Conservation (phyloP, 495 filamentous ascomycete species). For the Penicillium robsamsonii region DNA sequence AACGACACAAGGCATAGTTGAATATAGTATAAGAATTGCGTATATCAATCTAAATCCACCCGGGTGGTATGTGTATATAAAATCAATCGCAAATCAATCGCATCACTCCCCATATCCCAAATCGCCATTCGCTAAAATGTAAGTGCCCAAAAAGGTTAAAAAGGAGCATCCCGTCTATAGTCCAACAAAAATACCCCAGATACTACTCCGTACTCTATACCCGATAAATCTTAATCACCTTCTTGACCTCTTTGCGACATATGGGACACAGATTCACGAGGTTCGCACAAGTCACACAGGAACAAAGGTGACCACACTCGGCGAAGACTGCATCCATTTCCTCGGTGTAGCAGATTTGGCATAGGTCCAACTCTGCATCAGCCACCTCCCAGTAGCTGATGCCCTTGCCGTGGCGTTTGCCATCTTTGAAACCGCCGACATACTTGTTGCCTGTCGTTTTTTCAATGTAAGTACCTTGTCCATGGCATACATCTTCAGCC, state of each 20-base stretch:
- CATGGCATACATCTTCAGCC: constrained; percentile 54
- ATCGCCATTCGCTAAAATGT: constrained; percentile 14
- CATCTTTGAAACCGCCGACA: constrained; percentile 60
- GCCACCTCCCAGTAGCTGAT: constrained; percentile 61
- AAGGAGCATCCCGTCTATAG: constrained; percentile 6
- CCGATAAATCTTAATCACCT: constrained; percentile 57
- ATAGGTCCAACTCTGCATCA: constrained; percentile 60
- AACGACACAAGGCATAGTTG: not conserved
- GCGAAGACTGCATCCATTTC: constrained; percentile 62
- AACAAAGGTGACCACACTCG: constrained; percentile 65
- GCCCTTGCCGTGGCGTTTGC: constrained; percentile 61
- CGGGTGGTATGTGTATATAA: constrained; percentile 2
- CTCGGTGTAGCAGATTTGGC: constrained; percentile 64
- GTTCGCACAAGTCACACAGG: constrained; percentile 60
- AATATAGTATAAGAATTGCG: not conserved
- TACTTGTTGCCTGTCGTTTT: constrained; percentile 62
- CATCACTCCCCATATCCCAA: not conserved
- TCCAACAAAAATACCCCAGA: not conserved
- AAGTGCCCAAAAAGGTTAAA: constrained; percentile 1
- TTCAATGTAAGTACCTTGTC: constrained; percentile 58
- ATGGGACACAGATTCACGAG: constrained; percentile 64
- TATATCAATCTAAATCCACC: constrained; percentile 12
- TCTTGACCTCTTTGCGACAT: constrained; percentile 58
- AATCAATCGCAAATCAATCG: constrained; percentile 1
- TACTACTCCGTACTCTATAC: constrained; percentile 39